Percentiles rank a stretch among this genome's conserved stretches.
phyloP scores from a whole-genome alignment of 1,284 basidiomycete genomes.

The Xanthoconium separans region DNA sequence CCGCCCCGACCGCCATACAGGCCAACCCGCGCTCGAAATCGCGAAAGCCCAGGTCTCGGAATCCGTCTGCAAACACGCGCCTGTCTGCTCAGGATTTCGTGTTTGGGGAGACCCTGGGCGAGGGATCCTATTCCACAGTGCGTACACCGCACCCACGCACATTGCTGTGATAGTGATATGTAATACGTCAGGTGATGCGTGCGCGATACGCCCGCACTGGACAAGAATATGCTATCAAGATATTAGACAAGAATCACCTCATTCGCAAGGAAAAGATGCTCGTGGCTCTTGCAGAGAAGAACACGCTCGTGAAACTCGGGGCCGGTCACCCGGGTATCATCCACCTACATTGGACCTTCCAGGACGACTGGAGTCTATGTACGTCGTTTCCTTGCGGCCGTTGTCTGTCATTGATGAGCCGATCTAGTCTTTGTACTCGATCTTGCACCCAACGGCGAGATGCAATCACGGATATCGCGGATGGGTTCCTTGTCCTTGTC shows the following conservation, averaged over 20 bases:
- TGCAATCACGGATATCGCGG: conserved; percentile 76
- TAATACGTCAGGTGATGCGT: conserved; percentile 48
- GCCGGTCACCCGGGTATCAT: conserved; percentile 82
- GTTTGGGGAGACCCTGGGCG: conserved; percentile 69
- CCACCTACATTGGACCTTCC: conserved; percentile 79
- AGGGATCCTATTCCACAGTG: conserved; percentile 80
- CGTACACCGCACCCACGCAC: conserved; percentile 24
- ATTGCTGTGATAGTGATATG: conserved; percentile 3
- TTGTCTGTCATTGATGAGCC: conserved; percentile 1
- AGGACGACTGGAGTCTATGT: conserved; percentile 85
- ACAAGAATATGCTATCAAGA: conserved; percentile 73
- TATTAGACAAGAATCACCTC: conserved; percentile 74
- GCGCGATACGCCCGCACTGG: conserved; percentile 56
- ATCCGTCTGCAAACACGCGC: conserved; percentile 48
- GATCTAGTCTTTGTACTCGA: conserved; percentile 86
- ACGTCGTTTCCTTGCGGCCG: neutral
- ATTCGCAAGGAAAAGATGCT: conserved; percentile 64
- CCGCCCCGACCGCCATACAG: conserved; percentile 1
- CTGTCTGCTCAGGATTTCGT: conserved; percentile 62
- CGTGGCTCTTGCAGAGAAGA: conserved; percentile 66
- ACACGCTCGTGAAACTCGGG: conserved; percentile 59
- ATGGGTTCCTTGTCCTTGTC: conserved; percentile 79
- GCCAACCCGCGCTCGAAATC: conserved; percentile 33
- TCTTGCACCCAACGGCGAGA: conserved; percentile 86
- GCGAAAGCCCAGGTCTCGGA: conserved; percentile 40